These are phyloP conservation scores for Neotropicomus parvogracilis DNA, from an alignment of 1,284 basidiomycete species.

Conservation along the genomic window DNA sequence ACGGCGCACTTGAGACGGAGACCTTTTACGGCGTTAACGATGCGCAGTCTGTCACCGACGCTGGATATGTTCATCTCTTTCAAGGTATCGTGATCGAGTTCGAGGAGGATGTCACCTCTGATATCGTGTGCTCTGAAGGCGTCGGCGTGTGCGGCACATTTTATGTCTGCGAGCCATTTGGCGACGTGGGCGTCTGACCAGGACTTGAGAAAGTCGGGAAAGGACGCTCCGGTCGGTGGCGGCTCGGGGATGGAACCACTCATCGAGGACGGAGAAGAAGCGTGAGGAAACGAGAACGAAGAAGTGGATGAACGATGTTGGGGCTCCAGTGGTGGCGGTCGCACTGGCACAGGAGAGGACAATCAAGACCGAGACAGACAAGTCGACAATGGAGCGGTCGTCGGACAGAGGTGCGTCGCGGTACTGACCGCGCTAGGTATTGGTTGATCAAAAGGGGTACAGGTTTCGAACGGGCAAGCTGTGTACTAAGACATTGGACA, in stretches of 20 bases:
- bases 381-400: too few relatives aligned
- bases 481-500: too few relatives aligned
- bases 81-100: conserved; percentile 80
- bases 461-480: too few relatives aligned
- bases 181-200: conserved; percentile 72
- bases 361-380: too few relatives aligned
- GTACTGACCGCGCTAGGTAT: too few relatives aligned
- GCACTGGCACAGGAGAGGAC: too few relatives aligned
- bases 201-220: conserved; percentile 58
- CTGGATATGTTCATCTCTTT: conserved; percentile 87
- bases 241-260: conserved; percentile 45
- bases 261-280: conserved; percentile 12
- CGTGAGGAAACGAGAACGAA: too few relatives aligned
- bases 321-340: too few relatives aligned
- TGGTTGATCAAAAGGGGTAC: too few relatives aligned
- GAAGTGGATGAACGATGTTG: too few relatives aligned
- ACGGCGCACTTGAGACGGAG: conserved; percentile 58
- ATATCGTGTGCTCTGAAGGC: conserved; percentile 85
- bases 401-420: too few relatives aligned
- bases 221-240: conserved; percentile 54
- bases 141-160: conserved; percentile 65
- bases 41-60: conserved; percentile 86
- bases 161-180: conserved; percentile 68
- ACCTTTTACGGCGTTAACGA: conserved; percentile 78
- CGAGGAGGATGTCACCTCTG: conserved; percentile 81